Conservation (phyloP, 352 stramenopile species). For the Globisporangium alternatum region DNA sequence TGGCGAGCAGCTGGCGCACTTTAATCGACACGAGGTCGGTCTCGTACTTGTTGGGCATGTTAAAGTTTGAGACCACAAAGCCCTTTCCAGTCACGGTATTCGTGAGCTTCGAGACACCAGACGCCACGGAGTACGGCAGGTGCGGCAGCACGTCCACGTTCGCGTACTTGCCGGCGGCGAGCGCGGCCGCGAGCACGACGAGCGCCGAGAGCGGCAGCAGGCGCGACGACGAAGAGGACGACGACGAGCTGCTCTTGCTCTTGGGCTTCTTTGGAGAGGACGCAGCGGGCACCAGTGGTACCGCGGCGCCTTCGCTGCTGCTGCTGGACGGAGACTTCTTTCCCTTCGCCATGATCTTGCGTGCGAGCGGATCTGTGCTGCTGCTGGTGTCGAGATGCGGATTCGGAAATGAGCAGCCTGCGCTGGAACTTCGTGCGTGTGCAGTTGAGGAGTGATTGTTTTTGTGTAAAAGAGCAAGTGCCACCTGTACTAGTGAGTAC, state of each 20-base stretch:
- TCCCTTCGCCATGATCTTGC: constrained; percentile 6
- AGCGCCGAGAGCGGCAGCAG: constrained; percentile 22
- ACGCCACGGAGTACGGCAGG: constrained; percentile 16
- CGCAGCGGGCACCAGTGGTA: neutral
- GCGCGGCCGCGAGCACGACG: constrained; percentile 13
- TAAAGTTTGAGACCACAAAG: constrained; percentile 15
- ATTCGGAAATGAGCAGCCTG: constrained; percentile 11
- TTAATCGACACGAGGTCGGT: constrained; percentile 45
- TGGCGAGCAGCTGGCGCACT: constrained; percentile 35
- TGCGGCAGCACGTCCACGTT: constrained; percentile 17
- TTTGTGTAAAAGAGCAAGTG: neutral
- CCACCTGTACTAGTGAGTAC: no score
- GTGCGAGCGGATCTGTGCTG: neutral
- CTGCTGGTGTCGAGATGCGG: neutral
- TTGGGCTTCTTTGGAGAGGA: constrained; percentile 2
- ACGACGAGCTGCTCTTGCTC: neutral
- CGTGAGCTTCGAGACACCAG: constrained; percentile 4
- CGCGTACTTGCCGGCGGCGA: constrained; percentile 15
- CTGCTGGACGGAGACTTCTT: constrained; percentile 12
- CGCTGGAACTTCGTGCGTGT: neutral
- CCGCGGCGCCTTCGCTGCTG: neutral
- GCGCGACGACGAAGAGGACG: neutral
- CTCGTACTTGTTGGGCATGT: constrained; percentile 59
- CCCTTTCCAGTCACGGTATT: constrained; percentile 12
- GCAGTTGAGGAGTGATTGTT: neutral